These are phyloP conservation scores for Pyrenophora teres DNA, from an alignment of 2,329 filamentous ascomycete genomes.

Conservation along the genomic window DNA sequence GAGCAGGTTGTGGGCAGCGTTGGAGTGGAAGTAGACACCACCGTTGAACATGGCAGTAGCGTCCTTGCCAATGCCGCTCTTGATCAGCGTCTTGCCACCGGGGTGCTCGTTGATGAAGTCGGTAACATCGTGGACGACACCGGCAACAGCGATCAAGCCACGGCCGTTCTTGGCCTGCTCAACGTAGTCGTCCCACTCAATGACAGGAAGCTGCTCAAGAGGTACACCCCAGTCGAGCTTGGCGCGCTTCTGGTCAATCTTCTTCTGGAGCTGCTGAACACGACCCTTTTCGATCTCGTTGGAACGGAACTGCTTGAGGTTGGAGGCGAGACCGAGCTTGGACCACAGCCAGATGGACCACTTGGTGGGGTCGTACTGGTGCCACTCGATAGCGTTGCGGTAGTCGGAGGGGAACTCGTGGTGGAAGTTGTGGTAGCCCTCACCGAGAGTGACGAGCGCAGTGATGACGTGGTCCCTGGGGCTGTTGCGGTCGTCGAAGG, in stretches of 20 bases:
- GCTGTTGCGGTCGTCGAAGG: slow-evolving; percentile 52
- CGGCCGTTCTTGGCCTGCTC: slow-evolving; percentile 51
- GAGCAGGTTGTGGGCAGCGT: slow-evolving; percentile 48
- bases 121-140: slow-evolving; percentile 51
- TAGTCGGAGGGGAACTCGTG: slow-evolving; percentile 53
- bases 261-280: slow-evolving; percentile 52
- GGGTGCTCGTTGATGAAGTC: slow-evolving; percentile 52
- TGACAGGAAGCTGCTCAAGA: slow-evolving; percentile 51
- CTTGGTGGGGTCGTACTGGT: slow-evolving; percentile 53
- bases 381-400: slow-evolving; percentile 51
- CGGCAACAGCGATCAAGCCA: slow-evolving; percentile 48
- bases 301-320: slow-evolving; percentile 52
- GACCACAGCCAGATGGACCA: slow-evolving; percentile 52
- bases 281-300: slow-evolving; percentile 53
- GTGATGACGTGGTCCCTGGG: slow-evolving; percentile 52
- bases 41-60: slow-evolving; percentile 53
- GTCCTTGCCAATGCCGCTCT: slow-evolving; percentile 50
- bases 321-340: slow-evolving; percentile 50
- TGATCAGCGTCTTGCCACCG: slow-evolving; percentile 51
- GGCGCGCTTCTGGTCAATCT: slow-evolving; percentile 52
- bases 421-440: slow-evolving; percentile 54
- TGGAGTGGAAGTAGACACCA: slow-evolving; percentile 51
- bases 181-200: slow-evolving; percentile 53
- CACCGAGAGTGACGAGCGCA: slow-evolving; percentile 50
- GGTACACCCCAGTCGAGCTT: slow-evolving; percentile 52